Evolutionary conservation across 1,284 basidiomycete species (phyloP).

Genomic region (Trichosporon faecale): DNA sequence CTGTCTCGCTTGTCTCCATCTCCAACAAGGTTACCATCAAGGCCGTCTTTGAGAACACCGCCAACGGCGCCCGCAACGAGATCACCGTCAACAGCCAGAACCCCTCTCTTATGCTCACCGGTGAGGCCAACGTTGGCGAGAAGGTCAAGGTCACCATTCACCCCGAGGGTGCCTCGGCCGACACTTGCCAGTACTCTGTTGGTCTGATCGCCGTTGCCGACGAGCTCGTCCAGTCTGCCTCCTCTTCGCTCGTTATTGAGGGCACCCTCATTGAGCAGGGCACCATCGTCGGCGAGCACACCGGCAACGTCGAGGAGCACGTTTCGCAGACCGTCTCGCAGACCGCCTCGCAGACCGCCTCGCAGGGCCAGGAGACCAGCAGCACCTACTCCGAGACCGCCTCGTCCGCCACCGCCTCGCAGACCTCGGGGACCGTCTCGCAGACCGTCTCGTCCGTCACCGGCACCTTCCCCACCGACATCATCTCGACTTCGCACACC

Average conservation of each 20-base stretch:
- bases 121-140: slow-evolving; percentile 1
- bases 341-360: neutral
- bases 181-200: slow-evolving; percentile 18
- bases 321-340: neutral
- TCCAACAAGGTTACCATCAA: slow-evolving; percentile 10
- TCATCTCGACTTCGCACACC: neutral
- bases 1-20: slow-evolving; percentile 14
- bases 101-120: neutral
- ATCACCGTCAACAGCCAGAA: slow-evolving; percentile 12
- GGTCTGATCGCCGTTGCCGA: neutral
- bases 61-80: slow-evolving; percentile 3
- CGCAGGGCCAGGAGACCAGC: neutral
- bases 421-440: neutral
- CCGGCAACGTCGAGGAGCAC: neutral
- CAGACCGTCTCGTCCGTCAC: neutral
- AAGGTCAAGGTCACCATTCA: slow-evolving; percentile 10
- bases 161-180: slow-evolving; percentile 8
- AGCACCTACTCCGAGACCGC: neutral
- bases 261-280: slow-evolving; percentile 1
- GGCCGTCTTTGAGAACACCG: slow-evolving; percentile 12
- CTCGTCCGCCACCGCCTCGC: neutral
- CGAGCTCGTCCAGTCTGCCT: neutral
- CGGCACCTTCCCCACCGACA: neutral
- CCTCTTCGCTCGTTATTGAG: neutral
- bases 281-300: neutral